Conservation (phyloP, 495 filamentous ascomycete species). For the Lasiosphaeria hispida region DNA sequence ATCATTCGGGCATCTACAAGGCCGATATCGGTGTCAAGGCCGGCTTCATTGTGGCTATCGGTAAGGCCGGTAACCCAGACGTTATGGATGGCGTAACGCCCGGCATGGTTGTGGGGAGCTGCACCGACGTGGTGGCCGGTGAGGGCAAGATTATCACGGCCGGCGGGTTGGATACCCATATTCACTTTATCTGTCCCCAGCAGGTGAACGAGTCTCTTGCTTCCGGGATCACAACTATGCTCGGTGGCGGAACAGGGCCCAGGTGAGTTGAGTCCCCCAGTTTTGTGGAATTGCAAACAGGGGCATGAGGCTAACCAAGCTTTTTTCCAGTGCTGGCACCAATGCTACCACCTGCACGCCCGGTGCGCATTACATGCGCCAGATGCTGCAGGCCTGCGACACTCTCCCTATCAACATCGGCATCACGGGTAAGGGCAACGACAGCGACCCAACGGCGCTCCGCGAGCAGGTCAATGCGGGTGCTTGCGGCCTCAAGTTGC, state of each 20-base stretch:
- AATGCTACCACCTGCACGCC: conserved; percentile 97
- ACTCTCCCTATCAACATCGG: conserved; percentile 85
- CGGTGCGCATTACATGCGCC: conserved; percentile 73
- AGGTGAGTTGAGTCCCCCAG: conserved; percentile 41
- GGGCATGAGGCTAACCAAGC: conserved; percentile 15
- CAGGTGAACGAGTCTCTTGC: conserved; percentile 84
- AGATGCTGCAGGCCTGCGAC: conserved; percentile 93
- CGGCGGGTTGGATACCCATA: conserved; percentile 88
- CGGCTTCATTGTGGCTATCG: conserved; percentile 84
- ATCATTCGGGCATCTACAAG: conserved; percentile 93
- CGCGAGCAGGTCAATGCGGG: conserved; percentile 81
- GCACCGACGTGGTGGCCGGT: conserved; percentile 94
- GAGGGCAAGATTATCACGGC: conserved; percentile 93
- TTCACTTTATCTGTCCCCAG: conserved; percentile 97
- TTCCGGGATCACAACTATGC: conserved; percentile 86
- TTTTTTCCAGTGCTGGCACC: conserved; percentile 70
- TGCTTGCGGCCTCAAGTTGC: conserved; percentile 87
- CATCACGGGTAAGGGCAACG: conserved; percentile 96
- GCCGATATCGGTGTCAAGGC: conserved; percentile 94
- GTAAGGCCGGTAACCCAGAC: conserved; percentile 96
- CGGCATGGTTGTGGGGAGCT: conserved; percentile 78
- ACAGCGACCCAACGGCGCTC: conserved; percentile 68
- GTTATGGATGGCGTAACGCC: conserved; percentile 86
- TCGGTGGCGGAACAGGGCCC: conserved; percentile 93
- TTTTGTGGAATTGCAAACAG: not conserved